Conservation (phyloP, 83 land plant genomes). For the Picea abies region DNA sequence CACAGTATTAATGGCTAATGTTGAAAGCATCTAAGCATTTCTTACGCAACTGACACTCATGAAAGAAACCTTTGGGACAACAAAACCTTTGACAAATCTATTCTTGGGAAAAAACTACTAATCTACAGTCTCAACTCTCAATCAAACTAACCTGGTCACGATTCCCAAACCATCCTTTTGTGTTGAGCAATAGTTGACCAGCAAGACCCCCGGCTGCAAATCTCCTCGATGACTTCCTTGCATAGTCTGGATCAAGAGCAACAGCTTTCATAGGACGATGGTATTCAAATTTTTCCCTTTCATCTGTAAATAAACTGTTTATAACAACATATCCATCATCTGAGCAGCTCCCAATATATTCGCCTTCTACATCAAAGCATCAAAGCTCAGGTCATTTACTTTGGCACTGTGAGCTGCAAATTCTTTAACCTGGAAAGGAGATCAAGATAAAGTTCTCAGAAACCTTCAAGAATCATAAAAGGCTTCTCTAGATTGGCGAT, state of each 20-base stretch:
- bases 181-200: constrained; percentile 81
- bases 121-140: neutral
- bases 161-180: constrained; percentile 90
- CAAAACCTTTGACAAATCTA: neutral
- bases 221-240: constrained; percentile 65
- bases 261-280: constrained; percentile 98
- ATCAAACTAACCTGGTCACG: constrained; percentile 66
- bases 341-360: constrained; percentile 95
- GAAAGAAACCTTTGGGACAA: neutral
- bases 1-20: neutral
- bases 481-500: neutral
- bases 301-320: constrained; percentile 92
- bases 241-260: constrained; percentile 94
- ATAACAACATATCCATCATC: constrained; percentile 97
- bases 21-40: neutral
- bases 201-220: constrained; percentile 96
- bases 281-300: constrained; percentile 83
- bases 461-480: neutral
- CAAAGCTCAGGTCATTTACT: constrained; percentile 96
- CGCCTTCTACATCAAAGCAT: constrained; percentile 87
- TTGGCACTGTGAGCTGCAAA: constrained; percentile 86
- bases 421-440: constrained; percentile 77
- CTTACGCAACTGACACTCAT: neutral
- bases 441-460: neutral
- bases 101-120: neutral